Base-by-base conservation (phyloP, 2,329 filamentous ascomycete genomes). In the Fusarium pseudocircinatum region DNA sequence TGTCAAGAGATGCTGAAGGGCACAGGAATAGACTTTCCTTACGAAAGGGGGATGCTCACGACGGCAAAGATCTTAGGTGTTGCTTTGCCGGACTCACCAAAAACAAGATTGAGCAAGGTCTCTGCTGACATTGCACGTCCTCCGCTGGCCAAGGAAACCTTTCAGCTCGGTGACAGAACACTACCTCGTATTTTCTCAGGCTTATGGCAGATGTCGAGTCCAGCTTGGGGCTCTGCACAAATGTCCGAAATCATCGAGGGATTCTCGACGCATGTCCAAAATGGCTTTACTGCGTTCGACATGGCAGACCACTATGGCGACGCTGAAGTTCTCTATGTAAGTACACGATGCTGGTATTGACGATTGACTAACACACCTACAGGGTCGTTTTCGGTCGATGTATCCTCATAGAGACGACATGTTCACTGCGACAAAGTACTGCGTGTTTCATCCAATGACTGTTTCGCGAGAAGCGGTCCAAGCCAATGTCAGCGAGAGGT, bases 301-400 rank as follows among this genome's bases (percentile, higher is more conserved):
- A 60, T 60, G 57, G 57, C 44, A 6, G 57, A 60, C 5, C 57
- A 60, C 28, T 60, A 60, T 20, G 57, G 57, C 6, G 57, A 60
- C 2, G 57, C 57, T 7, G 57, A 60, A 6, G 34, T 60, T n/a
- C 24, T 60, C 4, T 60, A 60, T 5, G 57, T 52, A 18, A 52
- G 34, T 24, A 5, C 3, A 0, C 14, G 4, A n/a, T 12, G 15
- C 4, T 32, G 10, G 5, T 22, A 8, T 1, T 30, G 1, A 22
- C 3, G 7, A 6, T 15, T 37, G 16, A 26, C 22, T 32, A 15
- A 39, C 10, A 7, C 0, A 0, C 3, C 1, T 10, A 1, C 4
- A 52, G 57, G 57, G 57, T 10, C 44, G 28, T 3, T 60, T 60
- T 6, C n/a, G 57, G 1, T 22, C 22, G 1, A 2, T 13, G 7